Percentiles rank a stretch among this genome's conserved stretches.
Evolutionary conservation across 2,329 filamentous ascomycete species (phyloP).

Genomic region (Fusarium zealandicum): DNA sequence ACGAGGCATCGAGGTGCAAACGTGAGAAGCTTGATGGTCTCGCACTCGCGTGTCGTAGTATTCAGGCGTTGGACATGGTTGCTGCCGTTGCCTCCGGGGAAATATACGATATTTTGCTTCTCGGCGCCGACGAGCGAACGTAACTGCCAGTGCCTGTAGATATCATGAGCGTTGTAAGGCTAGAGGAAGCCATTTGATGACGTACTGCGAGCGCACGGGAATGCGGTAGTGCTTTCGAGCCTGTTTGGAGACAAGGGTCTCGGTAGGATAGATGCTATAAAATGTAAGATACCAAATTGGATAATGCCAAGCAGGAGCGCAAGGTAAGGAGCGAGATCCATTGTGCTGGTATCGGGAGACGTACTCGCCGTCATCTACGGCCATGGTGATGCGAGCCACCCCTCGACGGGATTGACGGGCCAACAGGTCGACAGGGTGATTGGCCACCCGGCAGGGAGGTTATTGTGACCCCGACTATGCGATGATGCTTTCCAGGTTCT

Average conservation of each 20-base stretch:
- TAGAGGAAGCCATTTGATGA: constrained; percentile 37
- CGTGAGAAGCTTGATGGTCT: constrained; percentile 73
- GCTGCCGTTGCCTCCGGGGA: constrained; percentile 76
- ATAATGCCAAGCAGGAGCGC: constrained; percentile 20
- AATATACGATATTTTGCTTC: constrained; percentile 80
- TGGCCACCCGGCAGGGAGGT: constrained; percentile 14
- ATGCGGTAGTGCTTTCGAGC: constrained; percentile 73
- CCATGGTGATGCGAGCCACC: constrained; percentile 51
- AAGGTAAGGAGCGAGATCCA: not conserved
- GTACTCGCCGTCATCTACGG: constrained; percentile 62
- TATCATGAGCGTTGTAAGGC: constrained; percentile 22
- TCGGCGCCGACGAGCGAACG: constrained; percentile 88
- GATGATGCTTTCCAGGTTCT: constrained; percentile 12
- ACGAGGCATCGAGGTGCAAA: constrained; percentile 86
- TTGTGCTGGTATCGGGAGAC: constrained; percentile 29
- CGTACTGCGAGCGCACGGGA: constrained; percentile 70
- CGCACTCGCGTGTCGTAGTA: constrained; percentile 72
- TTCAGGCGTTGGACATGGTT: constrained; percentile 72
- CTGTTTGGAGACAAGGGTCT: constrained; percentile 66
- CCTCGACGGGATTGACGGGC: constrained; percentile 25
- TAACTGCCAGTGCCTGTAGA: constrained; percentile 79
- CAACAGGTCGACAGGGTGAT: constrained; percentile 15
- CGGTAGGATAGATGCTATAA: constrained; percentile 69
- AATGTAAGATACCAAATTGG: constrained; percentile 13
- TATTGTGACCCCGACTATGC: constrained; percentile 10